A percentile compares a stretch with the other conserved stretches of the same genome.
phyloP scores from a whole-genome alignment of 306 rosid genomes.

The Styphnolobium japonicum region DNA sequence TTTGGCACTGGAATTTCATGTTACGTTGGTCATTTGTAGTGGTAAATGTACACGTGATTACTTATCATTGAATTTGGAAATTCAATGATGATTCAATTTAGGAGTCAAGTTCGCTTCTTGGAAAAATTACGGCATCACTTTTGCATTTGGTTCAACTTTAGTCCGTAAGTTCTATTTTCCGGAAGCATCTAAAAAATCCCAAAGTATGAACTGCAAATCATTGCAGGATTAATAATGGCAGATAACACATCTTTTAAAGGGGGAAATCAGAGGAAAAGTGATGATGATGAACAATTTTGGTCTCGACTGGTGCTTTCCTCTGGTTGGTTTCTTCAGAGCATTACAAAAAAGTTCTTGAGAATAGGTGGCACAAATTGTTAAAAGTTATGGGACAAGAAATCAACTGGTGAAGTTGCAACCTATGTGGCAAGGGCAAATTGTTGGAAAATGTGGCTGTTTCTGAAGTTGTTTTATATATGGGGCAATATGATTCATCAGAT shows the following conservation, averaged over 20 bases:
- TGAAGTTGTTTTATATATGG: background rate
- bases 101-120: background rate
- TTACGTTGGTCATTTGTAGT: background rate
- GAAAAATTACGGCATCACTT: background rate
- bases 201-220: background rate
- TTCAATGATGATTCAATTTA: background rate
- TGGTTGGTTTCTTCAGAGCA: background rate
- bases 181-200: background rate
- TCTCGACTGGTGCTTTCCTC: background rate
- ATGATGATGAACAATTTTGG: background rate
- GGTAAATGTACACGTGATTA: background rate
- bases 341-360: background rate
- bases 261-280: background rate
- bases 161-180: background rate
- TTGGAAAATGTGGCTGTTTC: slow-evolving; percentile 1
- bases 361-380: background rate
- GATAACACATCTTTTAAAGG: background rate
- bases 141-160: slow-evolving; percentile 5
- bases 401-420: slow-evolving; percentile 3
- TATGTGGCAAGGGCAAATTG: background rate
- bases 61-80: background rate
- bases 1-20: slow-evolving; percentile 17
- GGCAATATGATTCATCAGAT: background rate
- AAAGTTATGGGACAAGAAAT: background rate
- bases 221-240: background rate